Evolutionary conservation across 2,329 filamentous ascomycete genomes (phyloP).

Genomic region (Lasiodiplodia citricola): DNA sequence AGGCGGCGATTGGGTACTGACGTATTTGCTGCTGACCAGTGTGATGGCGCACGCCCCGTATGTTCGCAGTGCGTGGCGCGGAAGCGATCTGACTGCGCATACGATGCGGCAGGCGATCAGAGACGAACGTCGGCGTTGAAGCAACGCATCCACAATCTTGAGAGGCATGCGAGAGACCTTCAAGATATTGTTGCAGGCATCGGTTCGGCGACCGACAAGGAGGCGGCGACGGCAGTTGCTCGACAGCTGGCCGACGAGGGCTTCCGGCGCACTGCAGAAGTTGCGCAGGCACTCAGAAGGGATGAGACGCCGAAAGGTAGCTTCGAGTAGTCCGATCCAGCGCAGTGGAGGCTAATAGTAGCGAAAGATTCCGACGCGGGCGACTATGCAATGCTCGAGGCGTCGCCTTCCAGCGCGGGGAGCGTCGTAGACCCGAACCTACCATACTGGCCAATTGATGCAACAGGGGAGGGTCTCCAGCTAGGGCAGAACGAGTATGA

Average conservation of each 20-base stretch:
- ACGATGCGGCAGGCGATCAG: conserved; percentile 30
- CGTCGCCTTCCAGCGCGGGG: neutral
- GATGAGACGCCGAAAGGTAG: neutral
- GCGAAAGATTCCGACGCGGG: neutral
- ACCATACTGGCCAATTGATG: neutral
- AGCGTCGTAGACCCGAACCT: neutral
- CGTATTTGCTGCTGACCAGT: neutral
- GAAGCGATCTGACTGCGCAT: conserved; percentile 29
- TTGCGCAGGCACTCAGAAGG: neutral
- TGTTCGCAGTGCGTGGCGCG: conserved; percentile 28
- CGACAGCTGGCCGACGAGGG: neutral
- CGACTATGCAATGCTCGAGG: neutral
- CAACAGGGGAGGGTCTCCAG: neutral
- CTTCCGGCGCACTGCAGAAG: neutral
- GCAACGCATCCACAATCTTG: conserved; percentile 24
- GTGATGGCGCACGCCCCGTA: conserved; percentile 29
- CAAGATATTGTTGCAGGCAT: conserved; percentile 23
- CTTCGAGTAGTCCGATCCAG: neutral
- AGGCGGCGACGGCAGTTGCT: neutral
- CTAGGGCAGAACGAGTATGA: neutral
- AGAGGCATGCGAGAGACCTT: conserved; percentile 7
- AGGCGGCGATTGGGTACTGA: neutral
- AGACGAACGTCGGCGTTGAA: conserved; percentile 30
- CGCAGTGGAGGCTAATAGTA: neutral
- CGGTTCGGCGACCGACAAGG: conserved; percentile 8